Conservation (phyloP, 805 yeast genomes). For the Lipomyces orientalis region DNA sequence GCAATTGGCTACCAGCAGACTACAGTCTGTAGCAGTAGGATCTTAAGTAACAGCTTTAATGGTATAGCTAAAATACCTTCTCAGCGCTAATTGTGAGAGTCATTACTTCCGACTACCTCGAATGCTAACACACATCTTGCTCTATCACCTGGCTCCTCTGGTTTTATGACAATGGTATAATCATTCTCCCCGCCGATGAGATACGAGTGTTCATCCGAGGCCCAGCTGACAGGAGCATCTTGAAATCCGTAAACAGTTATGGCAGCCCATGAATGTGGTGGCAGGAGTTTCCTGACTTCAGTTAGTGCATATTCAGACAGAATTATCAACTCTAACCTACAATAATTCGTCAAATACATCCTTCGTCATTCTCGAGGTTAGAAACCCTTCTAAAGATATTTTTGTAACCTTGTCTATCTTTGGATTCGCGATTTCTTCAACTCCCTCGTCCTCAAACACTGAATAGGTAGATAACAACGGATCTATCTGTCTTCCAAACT, state of each 20-base stretch:
- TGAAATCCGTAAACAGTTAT: slow-evolving; percentile 34
- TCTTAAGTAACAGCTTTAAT: background rate
- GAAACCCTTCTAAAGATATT: slow-evolving; percentile 26
- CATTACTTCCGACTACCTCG: slow-evolving; percentile 25
- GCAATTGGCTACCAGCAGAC: background rate
- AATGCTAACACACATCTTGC: slow-evolving; percentile 6
- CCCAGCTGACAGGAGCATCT: slow-evolving; percentile 38
- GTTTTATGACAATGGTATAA: slow-evolving; percentile 21
- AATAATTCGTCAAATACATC: slow-evolving; percentile 15
- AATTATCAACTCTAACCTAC: slow-evolving; percentile 10
- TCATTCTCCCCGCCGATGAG: slow-evolving; percentile 32
- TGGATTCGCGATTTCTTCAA: background rate
- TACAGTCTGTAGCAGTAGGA: background rate
- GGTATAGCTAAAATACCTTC: background rate
- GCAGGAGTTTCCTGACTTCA: slow-evolving; percentile 8
- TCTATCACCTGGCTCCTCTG: background rate
- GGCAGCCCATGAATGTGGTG: slow-evolving; percentile 20
- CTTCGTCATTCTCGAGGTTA: slow-evolving; percentile 6
- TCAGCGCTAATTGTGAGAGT: slow-evolving; percentile 16
- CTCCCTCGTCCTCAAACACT: slow-evolving; percentile 22
- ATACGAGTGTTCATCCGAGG: slow-evolving; percentile 29
- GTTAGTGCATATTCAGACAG: background rate
- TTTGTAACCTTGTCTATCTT: background rate
- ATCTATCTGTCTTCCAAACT: slow-evolving; percentile 8
- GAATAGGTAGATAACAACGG: slow-evolving; percentile 28